Conservation (phyloP, 768 basidiomycete species). For the Candolleomyces aberdarensis region DNA sequence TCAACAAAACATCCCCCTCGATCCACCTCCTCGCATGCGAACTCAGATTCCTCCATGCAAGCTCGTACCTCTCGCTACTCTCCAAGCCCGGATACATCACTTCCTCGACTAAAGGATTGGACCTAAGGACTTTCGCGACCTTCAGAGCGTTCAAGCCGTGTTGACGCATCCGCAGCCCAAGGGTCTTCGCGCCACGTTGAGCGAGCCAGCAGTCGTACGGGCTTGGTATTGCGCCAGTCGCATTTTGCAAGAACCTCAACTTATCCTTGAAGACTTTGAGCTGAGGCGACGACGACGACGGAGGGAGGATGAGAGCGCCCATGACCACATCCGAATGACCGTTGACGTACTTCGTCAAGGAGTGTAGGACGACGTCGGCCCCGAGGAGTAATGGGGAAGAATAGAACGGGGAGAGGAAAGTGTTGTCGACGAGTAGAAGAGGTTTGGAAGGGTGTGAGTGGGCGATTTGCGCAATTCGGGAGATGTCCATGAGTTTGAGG, state of each 20-base stretch:
- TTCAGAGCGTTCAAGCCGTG: conserved; percentile 83
- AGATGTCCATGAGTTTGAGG: conserved; percentile 80
- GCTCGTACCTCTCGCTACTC: conserved; percentile 46
- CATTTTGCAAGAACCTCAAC: conserved; percentile 88
- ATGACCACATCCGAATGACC: conserved; percentile 94
- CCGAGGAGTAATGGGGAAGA: conserved; percentile 80
- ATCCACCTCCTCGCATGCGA: conserved; percentile 70
- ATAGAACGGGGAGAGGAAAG: conserved; percentile 92
- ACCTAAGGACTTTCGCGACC: conserved; percentile 62
- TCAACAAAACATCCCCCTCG: conserved; percentile 20
- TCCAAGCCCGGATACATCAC: conserved; percentile 87
- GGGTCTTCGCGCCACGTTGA: conserved; percentile 88
- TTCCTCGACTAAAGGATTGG: conserved; percentile 57
- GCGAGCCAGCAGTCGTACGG: conserved; percentile 89
- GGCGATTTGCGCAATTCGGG: conserved; percentile 63
- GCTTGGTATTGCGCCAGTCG: conserved; percentile 80
- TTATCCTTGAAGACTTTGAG: conserved; percentile 21
- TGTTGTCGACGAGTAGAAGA: conserved; percentile 89
- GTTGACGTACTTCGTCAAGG: conserved; percentile 87
- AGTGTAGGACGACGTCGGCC: conserved; percentile 85
- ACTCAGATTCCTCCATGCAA: conserved; percentile 61
- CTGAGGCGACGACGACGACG: background rate
- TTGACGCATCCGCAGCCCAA: conserved; percentile 81
- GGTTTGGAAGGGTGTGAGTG: conserved; percentile 62
- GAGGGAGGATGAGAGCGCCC: conserved; percentile 75